Base-by-base conservation (phyloP, 2,329 filamentous ascomycete genomes). In the Pseudogymnoascus sp. region DNA sequence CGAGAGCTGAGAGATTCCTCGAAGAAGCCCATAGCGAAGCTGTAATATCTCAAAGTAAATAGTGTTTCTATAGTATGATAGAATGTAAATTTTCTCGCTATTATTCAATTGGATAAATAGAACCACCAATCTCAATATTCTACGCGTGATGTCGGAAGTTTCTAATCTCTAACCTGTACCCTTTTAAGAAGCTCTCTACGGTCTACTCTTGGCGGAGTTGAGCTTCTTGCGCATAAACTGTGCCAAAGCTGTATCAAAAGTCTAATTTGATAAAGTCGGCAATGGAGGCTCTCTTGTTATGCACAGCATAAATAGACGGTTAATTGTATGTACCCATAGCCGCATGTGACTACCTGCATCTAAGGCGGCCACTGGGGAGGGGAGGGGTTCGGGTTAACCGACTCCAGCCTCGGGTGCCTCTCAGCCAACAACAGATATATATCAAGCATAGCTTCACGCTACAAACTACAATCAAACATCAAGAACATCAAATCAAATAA, bases 1-100 rank as follows among this genome's bases (percentile, higher is more conserved):
- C 80, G 77, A 62, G 58, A 74, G 3, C 65, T 82, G 65, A 74
- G 75, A 60, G 79, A 81, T 21, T n/a, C 16, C 12, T 55, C 49
- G 4, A 69, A 72, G 65, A 78, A 76, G 31, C 70, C 72, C 10
- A 55, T 16, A 7, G 49, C 49, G 10, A 55, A 55, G 29, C 26
- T 55, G 16, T 55, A 21, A 55, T 55, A 55, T 55, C 26, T 33
- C 26, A 10, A 12, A n/a, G 10, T 7, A 55, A 10, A 55, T 33
- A 19, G 49, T 55, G 26, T 33, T 33, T 33, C n/a, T 16, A 55
- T 55, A 55, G 49, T 33, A 55, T 33, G 29, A 55, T 55, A 55
- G 45, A 55, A 12, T 33, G 45, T 55, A 33, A 33, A 6, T 7
- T 19, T 33, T 8, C n/a, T 19, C 2, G n/a, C n/a, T 55, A 55